phyloP scores from a whole-genome alignment of 1,284 basidiomycete genomes.

The Cryptococcus depauperatus region DNA sequence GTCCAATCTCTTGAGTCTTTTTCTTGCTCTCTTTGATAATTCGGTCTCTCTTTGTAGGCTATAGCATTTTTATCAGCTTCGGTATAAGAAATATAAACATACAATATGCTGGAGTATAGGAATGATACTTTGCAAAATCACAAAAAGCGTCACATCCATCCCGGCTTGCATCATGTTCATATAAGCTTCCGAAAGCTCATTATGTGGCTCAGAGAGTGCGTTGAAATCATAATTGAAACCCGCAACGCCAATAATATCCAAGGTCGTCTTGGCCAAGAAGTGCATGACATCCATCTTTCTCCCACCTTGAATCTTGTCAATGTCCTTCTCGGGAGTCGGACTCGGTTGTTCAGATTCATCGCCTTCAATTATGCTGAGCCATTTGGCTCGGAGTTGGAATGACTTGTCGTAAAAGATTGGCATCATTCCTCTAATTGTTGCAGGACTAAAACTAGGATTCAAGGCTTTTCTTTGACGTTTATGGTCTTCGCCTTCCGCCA shows the following conservation, averaged over 20 bases:
- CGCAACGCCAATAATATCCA: conserved; percentile 64
- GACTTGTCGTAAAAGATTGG: conserved; percentile 61
- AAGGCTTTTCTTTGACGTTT: conserved; percentile 48
- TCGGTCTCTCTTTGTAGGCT: conserved; percentile 40
- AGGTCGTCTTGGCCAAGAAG: conserved; percentile 57
- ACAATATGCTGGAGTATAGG: too few species aligned
- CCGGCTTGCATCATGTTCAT: conserved; percentile 26
- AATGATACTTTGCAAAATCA: conserved; percentile 56
- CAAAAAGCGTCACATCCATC: conserved; percentile 49
- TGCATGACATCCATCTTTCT: conserved; percentile 52
- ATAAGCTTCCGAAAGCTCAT: conserved; percentile 36
- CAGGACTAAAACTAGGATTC: conserved; percentile 41
- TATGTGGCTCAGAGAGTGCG: conserved; percentile 21
- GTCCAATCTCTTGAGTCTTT: conserved; percentile 54
- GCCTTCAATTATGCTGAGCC: conserved; percentile 15
- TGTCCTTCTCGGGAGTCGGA: conserved; percentile 16
- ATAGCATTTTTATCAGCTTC: conserved; percentile 3
- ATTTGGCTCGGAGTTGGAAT: conserved; percentile 47
- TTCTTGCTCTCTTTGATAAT: conserved; percentile 43
- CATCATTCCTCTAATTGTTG: conserved; percentile 21
- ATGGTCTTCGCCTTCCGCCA: conserved; percentile 48
- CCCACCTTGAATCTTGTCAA: conserved; percentile 14
- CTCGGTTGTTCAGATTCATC: conserved; percentile 10
- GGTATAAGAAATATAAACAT: not conserved
- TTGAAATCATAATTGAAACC: conserved; percentile 61